Evolutionary conservation across 2,329 filamentous ascomycete genomes (phyloP), one percentile per base, ranked within the genome.

Genomic region (Penicillium sp.): DNA sequence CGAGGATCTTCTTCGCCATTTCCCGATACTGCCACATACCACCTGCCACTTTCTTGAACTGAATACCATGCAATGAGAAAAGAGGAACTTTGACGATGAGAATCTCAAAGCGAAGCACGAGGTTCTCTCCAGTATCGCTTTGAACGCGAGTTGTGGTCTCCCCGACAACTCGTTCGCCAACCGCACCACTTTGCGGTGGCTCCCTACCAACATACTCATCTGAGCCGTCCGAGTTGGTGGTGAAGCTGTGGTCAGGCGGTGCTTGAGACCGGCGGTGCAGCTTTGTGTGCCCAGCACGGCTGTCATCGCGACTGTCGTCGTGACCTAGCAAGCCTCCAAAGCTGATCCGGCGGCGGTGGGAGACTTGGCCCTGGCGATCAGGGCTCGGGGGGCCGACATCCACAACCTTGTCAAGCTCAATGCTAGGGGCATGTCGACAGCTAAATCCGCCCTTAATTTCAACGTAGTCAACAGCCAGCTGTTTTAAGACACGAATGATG

Each of bases 11-110:
- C 65, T 95, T 89, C 23, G 92, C 92, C 88, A 96, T 93, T 58
- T 86, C 90, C 72, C 95, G 95, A 69, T 94, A 98, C 65, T 95
- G 89, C 89, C 90, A 96, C 41, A 92, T 96, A 42, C 93, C 90
- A 23, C 92, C 90, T 40, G 85, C 79, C 51, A 96, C 82, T 60
- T 92, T 88, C 74, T 98, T 98, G 72, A 98, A 98, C 63, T 96
- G 92, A 45, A 98, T 89, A 32, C 92, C 92, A 59, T 98, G 90
- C 40, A 98, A 69, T 28, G 84, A 88, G 44, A 98, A 79, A 35
- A 98, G 71, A 9, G 92, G 92, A 16, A 98, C 88, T 68, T 98
- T 98, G 61, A 98, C 92, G 52, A 98, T 92, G 51, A 95, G 81
- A 47, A 96, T 95, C 61, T 98, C 92, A 59, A 96, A 98, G 48